A percentile compares a stretch with the other conserved stretches of the same genome.
phyloP scores from a whole-genome alignment of 2,329 filamentous ascomycete genomes.

The Madurella fahalii region DNA sequence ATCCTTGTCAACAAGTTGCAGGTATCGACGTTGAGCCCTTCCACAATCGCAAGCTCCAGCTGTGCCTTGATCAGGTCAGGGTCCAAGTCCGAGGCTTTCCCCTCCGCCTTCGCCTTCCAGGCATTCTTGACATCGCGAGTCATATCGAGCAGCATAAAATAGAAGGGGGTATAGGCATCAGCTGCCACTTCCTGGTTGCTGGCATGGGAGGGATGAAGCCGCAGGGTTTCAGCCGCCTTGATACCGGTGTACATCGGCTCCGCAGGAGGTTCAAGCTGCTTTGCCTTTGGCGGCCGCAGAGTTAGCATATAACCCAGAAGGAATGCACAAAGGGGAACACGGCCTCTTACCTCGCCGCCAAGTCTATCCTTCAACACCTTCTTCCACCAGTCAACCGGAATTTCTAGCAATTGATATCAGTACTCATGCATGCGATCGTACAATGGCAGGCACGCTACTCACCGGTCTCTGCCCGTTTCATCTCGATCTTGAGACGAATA shows the following conservation, averaged over 20 bases:
- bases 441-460: not conserved
- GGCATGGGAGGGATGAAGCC: conserved; percentile 21
- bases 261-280: conserved; percentile 9
- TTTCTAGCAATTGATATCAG: conserved; percentile 13
- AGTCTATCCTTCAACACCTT: conserved; percentile 12
- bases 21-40: conserved; percentile 12
- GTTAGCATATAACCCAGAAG: not conserved
- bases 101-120: conserved; percentile 1
- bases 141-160: too few relatives aligned
- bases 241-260: conserved; percentile 19
- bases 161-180: not conserved
- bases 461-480: conserved; percentile 16
- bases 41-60: conserved; percentile 18
- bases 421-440: not conserved
- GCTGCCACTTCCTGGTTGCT: conserved; percentile 6
- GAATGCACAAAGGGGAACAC: not conserved
- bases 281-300: conserved; percentile 1
- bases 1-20: conserved; percentile 13
- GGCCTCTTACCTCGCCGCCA: conserved; percentile 4
- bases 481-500: conserved; percentile 23
- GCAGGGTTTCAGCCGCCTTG: conserved; percentile 16
- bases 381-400: conserved; percentile 22
- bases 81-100: not conserved
- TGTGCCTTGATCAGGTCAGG: conserved; percentile 12
- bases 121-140: too few relatives aligned